Evolutionary conservation across 1,284 basidiomycete genomes (phyloP).

Genomic region (Pseudozyma pruni): DNA sequence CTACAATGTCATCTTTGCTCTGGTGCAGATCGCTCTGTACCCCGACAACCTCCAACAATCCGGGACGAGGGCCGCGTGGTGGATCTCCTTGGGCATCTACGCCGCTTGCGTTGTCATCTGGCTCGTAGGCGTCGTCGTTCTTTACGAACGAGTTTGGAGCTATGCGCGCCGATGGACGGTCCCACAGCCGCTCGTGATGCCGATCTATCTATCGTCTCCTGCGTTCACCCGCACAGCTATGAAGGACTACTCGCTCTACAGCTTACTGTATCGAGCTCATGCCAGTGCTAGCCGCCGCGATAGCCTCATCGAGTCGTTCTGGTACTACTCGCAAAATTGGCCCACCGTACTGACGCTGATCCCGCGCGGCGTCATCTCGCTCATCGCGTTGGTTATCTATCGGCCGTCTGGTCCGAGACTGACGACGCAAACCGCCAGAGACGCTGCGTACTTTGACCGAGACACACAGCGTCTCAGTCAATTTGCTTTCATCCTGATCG

Average conservation of each 20-base stretch:
- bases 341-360: conserved; percentile 52
- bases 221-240: conserved; percentile 44
- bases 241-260: conserved; percentile 49
- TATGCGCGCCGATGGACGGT: conserved; percentile 36
- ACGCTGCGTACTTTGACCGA: conserved; percentile 39
- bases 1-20: conserved; percentile 62
- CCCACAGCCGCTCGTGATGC: conserved; percentile 33
- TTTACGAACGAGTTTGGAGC: conserved; percentile 41
- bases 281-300: conserved; percentile 24
- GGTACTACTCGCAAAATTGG: conserved; percentile 58
- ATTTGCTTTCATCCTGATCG: conserved; percentile 44
- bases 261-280: conserved; percentile 47
- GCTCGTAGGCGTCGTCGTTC: conserved; percentile 46
- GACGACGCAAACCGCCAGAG: conserved; percentile 14
- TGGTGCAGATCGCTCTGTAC: conserved; percentile 58
- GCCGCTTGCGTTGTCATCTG: conserved; percentile 30
- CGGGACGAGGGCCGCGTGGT: conserved; percentile 41
- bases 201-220: conserved; percentile 48
- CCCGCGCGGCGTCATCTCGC: conserved; percentile 48
- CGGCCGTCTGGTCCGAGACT: conserved; percentile 21
- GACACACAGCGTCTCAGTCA: conserved; percentile 21
- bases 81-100: conserved; percentile 50
- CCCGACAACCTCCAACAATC: conserved; percentile 31
- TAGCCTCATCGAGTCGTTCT: conserved; percentile 45
- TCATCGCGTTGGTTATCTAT: conserved; percentile 40